Conservation (phyloP, 148 eudicot species). For the Hydrangea macrophylla region DNA sequence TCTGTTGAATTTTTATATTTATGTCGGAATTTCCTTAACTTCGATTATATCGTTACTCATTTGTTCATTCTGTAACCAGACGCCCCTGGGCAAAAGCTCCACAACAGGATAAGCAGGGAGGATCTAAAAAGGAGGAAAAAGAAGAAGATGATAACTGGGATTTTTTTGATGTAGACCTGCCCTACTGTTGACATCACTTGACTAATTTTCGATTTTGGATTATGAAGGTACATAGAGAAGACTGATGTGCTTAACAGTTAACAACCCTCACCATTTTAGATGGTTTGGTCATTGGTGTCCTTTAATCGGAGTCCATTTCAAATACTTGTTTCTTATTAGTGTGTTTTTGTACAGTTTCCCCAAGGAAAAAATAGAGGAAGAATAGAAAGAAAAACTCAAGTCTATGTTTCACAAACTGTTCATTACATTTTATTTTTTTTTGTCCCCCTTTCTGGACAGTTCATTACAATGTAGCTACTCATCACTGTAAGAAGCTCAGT, state of each 20-base stretch:
- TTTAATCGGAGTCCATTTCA: neutral
- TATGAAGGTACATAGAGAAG: neutral
- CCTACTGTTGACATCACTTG: slow-evolving; percentile 20
- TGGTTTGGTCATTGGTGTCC: neutral
- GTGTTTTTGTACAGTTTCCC: no score
- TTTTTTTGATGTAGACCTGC: slow-evolving; percentile 39
- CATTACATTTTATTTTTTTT: no score
- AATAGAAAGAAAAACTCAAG: no score
- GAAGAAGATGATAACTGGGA: slow-evolving; percentile 64
- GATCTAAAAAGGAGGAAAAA: slow-evolving; percentile 20
- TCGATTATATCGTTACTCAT: neutral
- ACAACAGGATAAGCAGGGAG: slow-evolving; percentile 21
- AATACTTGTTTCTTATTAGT: neutral
- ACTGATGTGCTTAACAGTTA: neutral
- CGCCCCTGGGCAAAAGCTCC: slow-evolving; percentile 30
- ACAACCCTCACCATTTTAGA: neutral
- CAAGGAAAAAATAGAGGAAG: no score
- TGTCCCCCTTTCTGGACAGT: neutral
- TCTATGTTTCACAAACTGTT: no score
- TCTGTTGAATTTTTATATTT: neutral
- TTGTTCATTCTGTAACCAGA: slow-evolving; percentile 21
- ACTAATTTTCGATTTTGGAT: neutral
- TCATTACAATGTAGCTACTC: neutral
- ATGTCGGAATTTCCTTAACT: neutral
- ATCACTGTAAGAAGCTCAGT: neutral